These are phyloP conservation scores for Orychophragmus violaceus DNA, from an alignment of 345 rosid species.

Conservation along the genomic window DNA sequence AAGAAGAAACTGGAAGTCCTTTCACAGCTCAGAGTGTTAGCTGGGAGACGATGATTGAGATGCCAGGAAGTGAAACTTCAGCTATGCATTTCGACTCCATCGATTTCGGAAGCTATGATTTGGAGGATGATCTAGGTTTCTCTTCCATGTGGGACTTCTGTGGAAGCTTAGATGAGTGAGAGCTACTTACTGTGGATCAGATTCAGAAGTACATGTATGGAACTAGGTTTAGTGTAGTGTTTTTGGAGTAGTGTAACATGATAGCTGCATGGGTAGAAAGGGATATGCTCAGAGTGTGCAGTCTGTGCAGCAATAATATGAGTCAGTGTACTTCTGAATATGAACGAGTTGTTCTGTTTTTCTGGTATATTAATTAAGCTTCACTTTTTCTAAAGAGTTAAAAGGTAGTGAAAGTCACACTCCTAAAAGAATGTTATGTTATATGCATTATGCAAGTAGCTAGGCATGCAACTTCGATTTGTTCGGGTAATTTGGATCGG, in stretches of 20 bases:
- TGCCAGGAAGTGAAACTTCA: slow-evolving; percentile 43
- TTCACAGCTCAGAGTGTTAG: slow-evolving; percentile 46
- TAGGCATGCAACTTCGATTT: too few relatives aligned
- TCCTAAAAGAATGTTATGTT: background rate
- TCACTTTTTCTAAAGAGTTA: too few relatives aligned
- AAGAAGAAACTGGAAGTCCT: slow-evolving; percentile 31
- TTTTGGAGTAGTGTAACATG: slow-evolving; percentile 3
- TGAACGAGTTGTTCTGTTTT: slow-evolving; percentile 13
- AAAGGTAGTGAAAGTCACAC: background rate
- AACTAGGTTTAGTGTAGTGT: slow-evolving; percentile 16
- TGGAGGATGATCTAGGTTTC: slow-evolving; percentile 46
- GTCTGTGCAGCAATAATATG: slow-evolving; percentile 19
- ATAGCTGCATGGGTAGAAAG: slow-evolving; percentile 3
- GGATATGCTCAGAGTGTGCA: slow-evolving; percentile 7
- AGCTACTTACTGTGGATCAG: slow-evolving; percentile 1
- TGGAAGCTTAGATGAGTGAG: slow-evolving; percentile 24
- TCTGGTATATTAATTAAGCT: slow-evolving; percentile 1
- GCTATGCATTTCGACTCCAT: slow-evolving; percentile 11
- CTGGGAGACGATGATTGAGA: slow-evolving; percentile 66
- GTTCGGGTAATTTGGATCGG: too few relatives aligned
- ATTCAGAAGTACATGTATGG: slow-evolving; percentile 22
- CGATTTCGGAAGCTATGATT: slow-evolving; percentile 41
- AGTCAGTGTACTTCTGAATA: slow-evolving; percentile 26
- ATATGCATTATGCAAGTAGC: slow-evolving; percentile 1
- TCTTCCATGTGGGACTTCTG: slow-evolving; percentile 76